A percentile compares a stretch with the other conserved stretches of the same genome.
phyloP scores from a whole-genome alignment of 2,329 filamentous ascomycete species.

The Colletotrichum godetiae region DNA sequence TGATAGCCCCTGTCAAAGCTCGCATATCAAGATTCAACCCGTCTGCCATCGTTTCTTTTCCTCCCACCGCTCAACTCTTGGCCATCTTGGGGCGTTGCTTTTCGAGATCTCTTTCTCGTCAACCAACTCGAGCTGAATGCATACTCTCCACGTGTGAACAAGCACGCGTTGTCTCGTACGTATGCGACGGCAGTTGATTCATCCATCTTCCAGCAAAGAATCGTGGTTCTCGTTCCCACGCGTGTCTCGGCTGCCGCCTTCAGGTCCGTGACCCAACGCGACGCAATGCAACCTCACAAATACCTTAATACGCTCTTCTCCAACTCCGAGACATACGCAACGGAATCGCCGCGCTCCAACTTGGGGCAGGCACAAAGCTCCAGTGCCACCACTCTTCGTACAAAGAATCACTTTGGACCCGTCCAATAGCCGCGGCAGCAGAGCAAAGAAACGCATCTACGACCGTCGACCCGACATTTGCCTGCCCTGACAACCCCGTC shows the following conservation, averaged over 20 bases:
- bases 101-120: background rate
- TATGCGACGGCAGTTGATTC: background rate
- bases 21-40: background rate
- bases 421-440: slow-evolving; percentile 5
- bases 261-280: background rate
- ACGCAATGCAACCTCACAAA: background rate
- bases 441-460: slow-evolving; percentile 13
- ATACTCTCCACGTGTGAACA: background rate
- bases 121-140: background rate
- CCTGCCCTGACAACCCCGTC: slow-evolving; percentile 20
- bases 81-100: background rate
- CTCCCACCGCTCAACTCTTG: background rate
- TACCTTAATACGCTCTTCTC: background rate
- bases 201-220: background rate
- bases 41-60: background rate
- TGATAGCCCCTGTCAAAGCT: background rate
- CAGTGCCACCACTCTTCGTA: background rate
- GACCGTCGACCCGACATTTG: slow-evolving; percentile 3
- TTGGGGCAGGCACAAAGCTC: slow-evolving; percentile 16
- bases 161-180: background rate
- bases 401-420: slow-evolving; percentile 4
- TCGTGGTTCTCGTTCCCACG: slow-evolving; percentile 3
- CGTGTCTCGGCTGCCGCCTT: slow-evolving; percentile 11
- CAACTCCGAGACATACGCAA: background rate
- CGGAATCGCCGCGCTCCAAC: slow-evolving; percentile 1